These are phyloP conservation scores for Exophiala sp. DNA, from an alignment of 2,329 filamentous ascomycete genomes.

Conservation along the genomic window DNA sequence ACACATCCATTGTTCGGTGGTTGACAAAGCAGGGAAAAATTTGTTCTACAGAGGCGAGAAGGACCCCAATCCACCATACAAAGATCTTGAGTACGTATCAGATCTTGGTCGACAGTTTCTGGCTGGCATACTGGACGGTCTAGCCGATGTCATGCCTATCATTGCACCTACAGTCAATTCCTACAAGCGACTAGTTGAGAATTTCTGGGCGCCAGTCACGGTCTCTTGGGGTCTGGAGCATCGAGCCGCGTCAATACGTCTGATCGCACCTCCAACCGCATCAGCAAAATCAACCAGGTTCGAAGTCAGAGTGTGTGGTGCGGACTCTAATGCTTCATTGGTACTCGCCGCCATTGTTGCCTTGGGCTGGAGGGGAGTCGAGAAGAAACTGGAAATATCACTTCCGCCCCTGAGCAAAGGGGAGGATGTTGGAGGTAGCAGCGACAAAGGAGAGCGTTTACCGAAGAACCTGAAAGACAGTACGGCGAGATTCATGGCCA, in stretches of 20 bases:
- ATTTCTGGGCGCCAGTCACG: slow-evolving; percentile 98
- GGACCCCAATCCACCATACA: slow-evolving; percentile 68
- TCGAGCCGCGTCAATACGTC: slow-evolving; percentile 81
- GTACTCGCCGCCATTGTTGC: slow-evolving; percentile 84
- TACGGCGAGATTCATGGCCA: slow-evolving; percentile 69
- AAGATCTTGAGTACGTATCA: slow-evolving; percentile 75
- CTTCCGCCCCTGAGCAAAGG: slow-evolving; percentile 81
- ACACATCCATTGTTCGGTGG: slow-evolving; percentile 90
- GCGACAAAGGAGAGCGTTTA: slow-evolving; percentile 70
- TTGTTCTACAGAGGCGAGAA: slow-evolving; percentile 70
- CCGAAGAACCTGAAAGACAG: slow-evolving; percentile 85
- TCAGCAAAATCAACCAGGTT: slow-evolving; percentile 85
- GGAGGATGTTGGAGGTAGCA: slow-evolving; percentile 69
- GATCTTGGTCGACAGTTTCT: slow-evolving; percentile 91
- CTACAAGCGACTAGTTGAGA: slow-evolving; percentile 96
- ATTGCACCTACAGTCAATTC: slow-evolving; percentile 94
- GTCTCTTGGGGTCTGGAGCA: slow-evolving; percentile 97
- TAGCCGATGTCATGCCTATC: slow-evolving; percentile 94
- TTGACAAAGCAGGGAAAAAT: slow-evolving; percentile 77
- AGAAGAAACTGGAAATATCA: slow-evolving; percentile 82
- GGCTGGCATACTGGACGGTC: slow-evolving; percentile 79
- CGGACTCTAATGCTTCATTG: slow-evolving; percentile 84
- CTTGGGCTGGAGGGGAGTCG: slow-evolving; percentile 84
- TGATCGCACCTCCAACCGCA: slow-evolving; percentile 84
- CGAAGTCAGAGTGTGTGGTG: slow-evolving; percentile 89